Percentiles rank a stretch among this genome's conserved stretches.
These are phyloP conservation scores for Metarhizium guizhouense DNA, from an alignment of 2,329 filamentous ascomycete genomes.

Conservation along the genomic window DNA sequence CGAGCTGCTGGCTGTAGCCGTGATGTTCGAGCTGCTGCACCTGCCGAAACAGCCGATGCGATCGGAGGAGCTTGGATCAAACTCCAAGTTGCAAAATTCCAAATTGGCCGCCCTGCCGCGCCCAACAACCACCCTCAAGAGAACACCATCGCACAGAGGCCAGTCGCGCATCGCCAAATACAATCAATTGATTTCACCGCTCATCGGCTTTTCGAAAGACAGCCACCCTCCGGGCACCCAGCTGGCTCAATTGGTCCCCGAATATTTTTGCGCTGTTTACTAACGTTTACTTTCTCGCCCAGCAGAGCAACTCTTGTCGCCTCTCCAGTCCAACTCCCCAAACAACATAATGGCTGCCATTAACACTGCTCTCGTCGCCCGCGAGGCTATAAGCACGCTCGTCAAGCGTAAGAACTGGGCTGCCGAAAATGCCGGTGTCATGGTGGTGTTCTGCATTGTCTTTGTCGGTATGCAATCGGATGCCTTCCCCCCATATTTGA, in stretches of 20 bases:
- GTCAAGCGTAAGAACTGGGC: slow-evolving; percentile 34
- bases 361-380: slow-evolving; percentile 24
- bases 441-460: slow-evolving; percentile 35
- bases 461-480: slow-evolving; percentile 23
- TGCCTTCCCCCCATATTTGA: not conserved
- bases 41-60: too few relatives aligned
- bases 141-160: too few relatives aligned
- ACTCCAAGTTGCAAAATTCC: too few relatives aligned
- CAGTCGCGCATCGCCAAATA: too few relatives aligned
- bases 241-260: too few relatives aligned
- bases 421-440: slow-evolving; percentile 27
- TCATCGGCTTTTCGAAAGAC: too few relatives aligned
- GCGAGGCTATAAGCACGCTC: slow-evolving; percentile 27
- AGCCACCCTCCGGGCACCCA: too few relatives aligned
- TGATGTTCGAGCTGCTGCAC: not conserved
- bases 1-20: not conserved
- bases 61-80: too few relatives aligned
- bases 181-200: too few relatives aligned
- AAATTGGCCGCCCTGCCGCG: too few relatives aligned
- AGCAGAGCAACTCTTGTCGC: not conserved
- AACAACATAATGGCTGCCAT: slow-evolving; percentile 32
- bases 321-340: slow-evolving; percentile 12
- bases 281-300: not conserved
- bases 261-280: not conserved
- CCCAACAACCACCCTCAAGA: too few relatives aligned